Conservation (phyloP, 805 yeast species). For the Lipomyces spencermartinsiae region DNA sequence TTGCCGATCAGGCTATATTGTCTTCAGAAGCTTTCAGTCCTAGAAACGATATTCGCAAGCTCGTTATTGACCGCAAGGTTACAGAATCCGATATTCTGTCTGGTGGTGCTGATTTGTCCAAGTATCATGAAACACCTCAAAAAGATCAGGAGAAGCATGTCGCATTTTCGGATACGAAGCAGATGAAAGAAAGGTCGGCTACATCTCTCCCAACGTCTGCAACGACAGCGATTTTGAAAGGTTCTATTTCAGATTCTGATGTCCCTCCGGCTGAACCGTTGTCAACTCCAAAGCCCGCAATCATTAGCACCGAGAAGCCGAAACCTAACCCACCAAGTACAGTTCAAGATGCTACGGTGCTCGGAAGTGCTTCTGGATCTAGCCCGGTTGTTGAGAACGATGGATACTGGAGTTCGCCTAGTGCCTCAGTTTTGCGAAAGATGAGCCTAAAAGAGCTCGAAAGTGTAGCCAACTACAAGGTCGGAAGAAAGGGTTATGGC, state of each 20-base stretch:
- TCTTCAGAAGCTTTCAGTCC: slow-evolving; percentile 77
- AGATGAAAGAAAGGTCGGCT: slow-evolving; percentile 11
- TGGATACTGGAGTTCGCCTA: slow-evolving; percentile 89
- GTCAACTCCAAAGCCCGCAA: background rate
- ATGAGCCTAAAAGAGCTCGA: slow-evolving; percentile 70
- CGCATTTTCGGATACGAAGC: slow-evolving; percentile 23
- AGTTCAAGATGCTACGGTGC: background rate
- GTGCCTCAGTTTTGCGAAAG: slow-evolving; percentile 64
- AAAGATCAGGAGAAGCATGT: slow-evolving; percentile 37
- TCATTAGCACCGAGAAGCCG: background rate
- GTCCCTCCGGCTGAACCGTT: background rate
- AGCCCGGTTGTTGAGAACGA: slow-evolving; percentile 55
- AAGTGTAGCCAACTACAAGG: slow-evolving; percentile 64
- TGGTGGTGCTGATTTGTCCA: slow-evolving; percentile 29
- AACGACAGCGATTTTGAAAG: background rate
- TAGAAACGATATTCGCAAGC: slow-evolving; percentile 57
- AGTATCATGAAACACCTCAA: background rate
- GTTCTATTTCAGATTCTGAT: background rate
- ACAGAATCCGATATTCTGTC: slow-evolving; percentile 39
- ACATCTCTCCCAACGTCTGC: background rate
- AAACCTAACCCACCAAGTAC: background rate
- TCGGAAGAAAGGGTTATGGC: slow-evolving; percentile 84
- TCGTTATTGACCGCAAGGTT: slow-evolving; percentile 57
- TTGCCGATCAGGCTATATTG: slow-evolving; percentile 71
- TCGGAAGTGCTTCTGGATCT: background rate